Base-by-base conservation (phyloP, 208 protist species). In the Jaenimonas drosophilae region DNA sequence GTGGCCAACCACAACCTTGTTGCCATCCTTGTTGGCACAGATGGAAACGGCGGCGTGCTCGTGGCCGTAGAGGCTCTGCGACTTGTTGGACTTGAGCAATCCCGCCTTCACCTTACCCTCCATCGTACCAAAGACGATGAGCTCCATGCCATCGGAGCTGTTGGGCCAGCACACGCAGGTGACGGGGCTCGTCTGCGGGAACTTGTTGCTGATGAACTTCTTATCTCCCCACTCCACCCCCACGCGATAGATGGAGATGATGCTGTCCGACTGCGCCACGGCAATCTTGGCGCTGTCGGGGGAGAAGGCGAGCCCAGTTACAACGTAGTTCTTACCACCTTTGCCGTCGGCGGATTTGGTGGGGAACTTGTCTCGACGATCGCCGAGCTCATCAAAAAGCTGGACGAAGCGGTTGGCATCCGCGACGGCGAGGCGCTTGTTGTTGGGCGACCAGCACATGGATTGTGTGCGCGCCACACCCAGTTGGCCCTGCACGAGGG, bases 151-250 rank as follows among this genome's bases (percentile, higher is more conserved):
- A 34, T 94, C 84, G 54, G 70, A 74, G 11, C 75, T 64, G 17
- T 67, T 69, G 2, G 95, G 96, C 96, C 96, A 98, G 36, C 60
- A 74, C 11, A 98, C 55, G 48, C 78, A 96, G 4, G 94, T 97
- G 14, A 98, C 91, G 16, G 89, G 34, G 16, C 54, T 76, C 21
- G 58, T 80, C 53, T 93, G 79, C 19, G 76, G 75, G 49, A 98
- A 98, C 59, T 98, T 98, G 80, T 97, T 97, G 70, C 94, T 97
- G 50, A 99, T 98, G 2, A 82, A 73, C 64, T 98, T 99, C 59
- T 97, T 97, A 32, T 97, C 95, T 26, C 89, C 95, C 97, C 97
- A 98, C 42, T 97, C 92, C 30, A 77, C 43, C 16, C 96, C 97
- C 16, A 99, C 73, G 21, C 96, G 93, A 76, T 98, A 99, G 29